Base-by-base conservation (phyloP, 306 rosid genomes). In the Castanea mollissima region DNA sequence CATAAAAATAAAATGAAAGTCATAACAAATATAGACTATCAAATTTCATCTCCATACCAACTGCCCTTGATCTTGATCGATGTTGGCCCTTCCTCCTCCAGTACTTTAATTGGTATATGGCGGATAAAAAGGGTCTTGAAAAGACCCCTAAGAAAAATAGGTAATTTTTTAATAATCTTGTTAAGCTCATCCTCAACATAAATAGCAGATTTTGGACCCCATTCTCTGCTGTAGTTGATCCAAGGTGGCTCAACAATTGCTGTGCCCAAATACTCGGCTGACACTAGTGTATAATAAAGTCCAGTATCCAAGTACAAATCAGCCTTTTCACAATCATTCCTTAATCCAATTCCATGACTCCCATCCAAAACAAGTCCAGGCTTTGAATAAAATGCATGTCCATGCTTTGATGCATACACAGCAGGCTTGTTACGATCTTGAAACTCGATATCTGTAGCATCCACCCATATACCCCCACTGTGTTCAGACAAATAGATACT, bases 341-440 rank as follows among this genome's bases (percentile, higher is more conserved):
- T 84, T 25, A 93, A 80, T 34, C 98, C 97, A 1, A 89, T 79
- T 41, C 71, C 80, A 2, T 75, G 67, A 11, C n/a, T 23, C 18
- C 98, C 97, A 75, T 93, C 93, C 85, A 93, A 21, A 25, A 89
- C 90, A 29, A 84, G 83, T 3, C 97, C 97, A 1, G 88, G 71
- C 35, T 84, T 90, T 3, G 93, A 38, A 68, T 86, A 92, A 49
- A 85, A 58, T 0, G 97, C 95, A 57, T 92, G 98, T 0, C 94
- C 94, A 64, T 86, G 77, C 56, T 91, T 82, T 13, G 97, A 91
- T 34, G 92, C 80, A 71, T 90, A 93, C 1, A 77, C 87, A 56
- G 88, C 85, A 2, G 84, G 71, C 65, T 80, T 89, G 69, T 89
- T 90, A 4, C 85, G 86, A 7, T 60, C 51, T 75, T 81, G 84